phyloP scores from a whole-genome alignment of 176 grass and related monocot species.

The Pharus latifolius region DNA sequence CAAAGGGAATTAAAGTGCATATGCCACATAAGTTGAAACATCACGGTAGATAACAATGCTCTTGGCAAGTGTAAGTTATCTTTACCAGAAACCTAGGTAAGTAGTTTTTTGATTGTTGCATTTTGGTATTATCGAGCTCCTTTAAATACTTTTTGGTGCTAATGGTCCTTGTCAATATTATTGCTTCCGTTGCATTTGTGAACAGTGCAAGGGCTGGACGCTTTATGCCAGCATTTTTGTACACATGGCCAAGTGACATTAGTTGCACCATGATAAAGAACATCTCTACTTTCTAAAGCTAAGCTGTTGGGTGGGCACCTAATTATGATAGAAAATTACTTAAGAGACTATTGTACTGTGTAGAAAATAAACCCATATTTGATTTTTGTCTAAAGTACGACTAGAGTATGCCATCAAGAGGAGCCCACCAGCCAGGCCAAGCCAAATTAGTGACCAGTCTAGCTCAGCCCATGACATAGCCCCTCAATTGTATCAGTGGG shows the following conservation, averaged over 20 bases:
- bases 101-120: not conserved
- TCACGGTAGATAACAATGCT: slow-evolving; percentile 23
- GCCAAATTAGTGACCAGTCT: slow-evolving; percentile 16
- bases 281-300: slow-evolving; percentile 13
- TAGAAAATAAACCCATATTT: slow-evolving; percentile 14
- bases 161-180: slow-evolving; percentile 30
- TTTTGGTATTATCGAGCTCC: slow-evolving; percentile 8
- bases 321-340: slow-evolving; percentile 1
- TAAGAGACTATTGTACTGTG: not conserved
- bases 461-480: not conserved
- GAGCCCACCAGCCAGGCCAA: slow-evolving; percentile 8
- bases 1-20: slow-evolving; percentile 27
- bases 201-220: slow-evolving; percentile 17
- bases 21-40: slow-evolving; percentile 26
- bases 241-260: slow-evolving; percentile 16
- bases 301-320: not conserved
- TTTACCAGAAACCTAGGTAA: slow-evolving; percentile 7
- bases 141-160: slow-evolving; percentile 32
- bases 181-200: slow-evolving; percentile 21
- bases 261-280: not conserved
- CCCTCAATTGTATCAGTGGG: slow-evolving; percentile 7
- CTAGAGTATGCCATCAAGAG: slow-evolving; percentile 7
- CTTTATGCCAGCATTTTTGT: slow-evolving; percentile 31
- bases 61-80: slow-evolving; percentile 18
- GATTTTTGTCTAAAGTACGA: not conserved